Percentiles rank a stretch among this genome's conserved stretches.
Evolutionary conservation across 331 rosid species (phyloP).

Genomic region (Quercus lobata): DNA sequence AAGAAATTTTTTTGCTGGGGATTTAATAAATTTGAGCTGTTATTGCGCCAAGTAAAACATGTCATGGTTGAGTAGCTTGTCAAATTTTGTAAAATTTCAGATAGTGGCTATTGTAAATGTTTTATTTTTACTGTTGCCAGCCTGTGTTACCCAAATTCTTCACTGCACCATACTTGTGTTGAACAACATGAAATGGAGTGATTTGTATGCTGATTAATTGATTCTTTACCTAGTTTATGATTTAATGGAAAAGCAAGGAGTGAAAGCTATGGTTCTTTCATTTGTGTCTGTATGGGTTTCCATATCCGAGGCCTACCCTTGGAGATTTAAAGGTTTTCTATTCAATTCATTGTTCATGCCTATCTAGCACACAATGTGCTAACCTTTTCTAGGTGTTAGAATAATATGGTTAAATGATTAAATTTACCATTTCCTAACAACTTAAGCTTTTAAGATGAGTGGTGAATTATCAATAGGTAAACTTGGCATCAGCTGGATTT

Average conservation of each 20-base stretch:
- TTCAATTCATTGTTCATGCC: not conserved
- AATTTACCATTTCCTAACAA: too few species aligned
- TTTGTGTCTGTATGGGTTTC: not conserved
- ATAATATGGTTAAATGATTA: too few species aligned
- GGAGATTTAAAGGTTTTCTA: not conserved
- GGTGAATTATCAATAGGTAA: not conserved
- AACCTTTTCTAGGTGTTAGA: not conserved
- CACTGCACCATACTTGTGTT: not conserved
- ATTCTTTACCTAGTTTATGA: not conserved
- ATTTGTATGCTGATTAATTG: not conserved
- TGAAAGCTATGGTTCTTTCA: not conserved
- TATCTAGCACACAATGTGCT: not conserved
- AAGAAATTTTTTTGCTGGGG: conserved; percentile 15
- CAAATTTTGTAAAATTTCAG: not conserved
- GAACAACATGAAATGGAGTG: not conserved
- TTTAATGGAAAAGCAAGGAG: not conserved
- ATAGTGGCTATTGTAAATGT: not conserved
- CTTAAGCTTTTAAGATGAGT: too few species aligned
- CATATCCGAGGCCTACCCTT: conserved; percentile 1
- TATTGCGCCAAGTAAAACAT: not conserved
- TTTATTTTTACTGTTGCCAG: not conserved
- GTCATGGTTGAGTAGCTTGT: not conserved
- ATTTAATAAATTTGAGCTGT: not conserved
- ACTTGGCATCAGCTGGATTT: not conserved
- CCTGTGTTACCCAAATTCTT: not conserved